phyloP scores from a whole-genome alignment of 148 eudicot species.

The Amaranthus hypochondriacus region DNA sequence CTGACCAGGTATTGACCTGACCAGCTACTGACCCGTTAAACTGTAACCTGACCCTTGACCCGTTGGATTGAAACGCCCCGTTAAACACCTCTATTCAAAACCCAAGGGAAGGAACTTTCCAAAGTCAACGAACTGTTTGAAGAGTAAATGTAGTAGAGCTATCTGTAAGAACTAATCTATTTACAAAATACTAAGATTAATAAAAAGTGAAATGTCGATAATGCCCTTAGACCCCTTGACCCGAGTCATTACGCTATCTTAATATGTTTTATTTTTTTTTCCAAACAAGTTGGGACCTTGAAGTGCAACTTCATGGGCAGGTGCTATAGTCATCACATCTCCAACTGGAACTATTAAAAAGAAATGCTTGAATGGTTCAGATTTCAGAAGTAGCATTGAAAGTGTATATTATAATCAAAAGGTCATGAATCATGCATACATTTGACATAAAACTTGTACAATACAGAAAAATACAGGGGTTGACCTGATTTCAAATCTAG shows the following conservation, averaged over 20 bases:
- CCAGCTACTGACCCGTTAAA: too few species aligned
- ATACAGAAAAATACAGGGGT: background rate
- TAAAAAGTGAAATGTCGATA: background rate
- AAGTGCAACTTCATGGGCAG: constrained; percentile 34
- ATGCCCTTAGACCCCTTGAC: background rate
- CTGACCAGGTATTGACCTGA: too few species aligned
- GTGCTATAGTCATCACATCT: constrained; percentile 31
- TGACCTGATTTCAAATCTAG: too few species aligned
- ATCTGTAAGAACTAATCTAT: too few species aligned
- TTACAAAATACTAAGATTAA: too few species aligned
- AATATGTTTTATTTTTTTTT: background rate
- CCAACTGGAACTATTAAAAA: background rate
- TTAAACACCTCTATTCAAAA: too few species aligned
- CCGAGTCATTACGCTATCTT: too few species aligned
- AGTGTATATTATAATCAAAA: background rate
- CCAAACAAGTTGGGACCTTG: background rate
- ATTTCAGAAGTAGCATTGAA: background rate
- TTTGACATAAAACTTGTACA: constrained; percentile 14
- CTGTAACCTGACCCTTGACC: too few species aligned
- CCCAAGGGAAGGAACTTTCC: too few species aligned
- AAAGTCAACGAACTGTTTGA: too few species aligned
- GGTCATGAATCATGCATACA: background rate
- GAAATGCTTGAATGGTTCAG: background rate
- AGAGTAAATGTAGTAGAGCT: too few species aligned
- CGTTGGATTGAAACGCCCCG: too few species aligned